Conservation (phyloP, 1,284 basidiomycete genomes). For the Marasmius fiardii region DNA sequence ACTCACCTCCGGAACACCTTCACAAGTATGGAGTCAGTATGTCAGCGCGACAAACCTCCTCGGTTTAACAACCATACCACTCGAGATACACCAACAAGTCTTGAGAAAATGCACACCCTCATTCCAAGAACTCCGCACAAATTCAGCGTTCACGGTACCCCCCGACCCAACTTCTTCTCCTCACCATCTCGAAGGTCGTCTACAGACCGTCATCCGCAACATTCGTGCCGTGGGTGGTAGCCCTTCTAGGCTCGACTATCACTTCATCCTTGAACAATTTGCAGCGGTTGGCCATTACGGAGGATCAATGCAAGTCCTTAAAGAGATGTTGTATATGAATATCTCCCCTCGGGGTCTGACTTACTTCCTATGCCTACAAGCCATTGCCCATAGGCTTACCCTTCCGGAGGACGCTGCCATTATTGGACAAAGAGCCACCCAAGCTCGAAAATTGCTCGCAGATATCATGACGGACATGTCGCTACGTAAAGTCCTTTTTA, state of each 20-base stretch:
- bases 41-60: slow-evolving; percentile 47
- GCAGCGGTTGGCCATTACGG: slow-evolving; percentile 65
- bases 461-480: slow-evolving; percentile 59
- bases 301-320: slow-evolving; percentile 56
- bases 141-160: slow-evolving; percentile 35
- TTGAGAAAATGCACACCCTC: slow-evolving; percentile 60
- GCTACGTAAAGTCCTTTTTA: slow-evolving; percentile 41
- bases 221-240: slow-evolving; percentile 54
- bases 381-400: slow-evolving; percentile 61
- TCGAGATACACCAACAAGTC: slow-evolving; percentile 63
- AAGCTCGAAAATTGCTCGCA: slow-evolving; percentile 43
- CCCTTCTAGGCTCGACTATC: slow-evolving; percentile 63
- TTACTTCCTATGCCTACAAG: slow-evolving; percentile 61
- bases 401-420: slow-evolving; percentile 44
- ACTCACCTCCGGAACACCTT: slow-evolving; percentile 26
- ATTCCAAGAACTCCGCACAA: slow-evolving; percentile 39
- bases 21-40: slow-evolving; percentile 60
- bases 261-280: slow-evolving; percentile 70
- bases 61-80: slow-evolving; percentile 47
- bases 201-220: slow-evolving; percentile 62
- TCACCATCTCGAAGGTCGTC: slow-evolving; percentile 58
- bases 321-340: slow-evolving; percentile 46
- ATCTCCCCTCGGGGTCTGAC: slow-evolving; percentile 44
- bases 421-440: slow-evolving; percentile 30
- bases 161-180: slow-evolving; percentile 30